A percentile compares a stretch with the other conserved stretches of the same genome.
phyloP scores from a whole-genome alignment of 805 yeast genomes.

The Starmerella apicola region DNA sequence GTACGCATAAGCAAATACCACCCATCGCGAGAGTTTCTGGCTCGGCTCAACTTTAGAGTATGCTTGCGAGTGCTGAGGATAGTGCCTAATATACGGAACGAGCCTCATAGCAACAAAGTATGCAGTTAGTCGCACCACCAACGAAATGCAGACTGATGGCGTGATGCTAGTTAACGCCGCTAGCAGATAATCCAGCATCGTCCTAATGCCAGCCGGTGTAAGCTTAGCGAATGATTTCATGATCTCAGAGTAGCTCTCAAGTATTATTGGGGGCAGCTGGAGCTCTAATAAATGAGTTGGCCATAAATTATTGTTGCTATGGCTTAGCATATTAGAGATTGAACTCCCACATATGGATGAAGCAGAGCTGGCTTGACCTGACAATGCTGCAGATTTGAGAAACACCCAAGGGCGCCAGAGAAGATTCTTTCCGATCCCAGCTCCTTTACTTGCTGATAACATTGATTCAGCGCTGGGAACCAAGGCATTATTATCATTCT shows the following conservation, averaged over 20 bases:
- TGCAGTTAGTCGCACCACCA: slow-evolving; percentile 75
- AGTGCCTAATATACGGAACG: slow-evolving; percentile 51
- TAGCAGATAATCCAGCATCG: slow-evolving; percentile 33
- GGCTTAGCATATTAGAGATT: neutral
- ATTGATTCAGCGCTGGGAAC: neutral
- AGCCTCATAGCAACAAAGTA: slow-evolving; percentile 86
- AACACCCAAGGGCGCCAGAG: neutral
- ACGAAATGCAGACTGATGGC: slow-evolving; percentile 65
- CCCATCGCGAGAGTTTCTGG: slow-evolving; percentile 12
- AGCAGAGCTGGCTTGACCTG: neutral
- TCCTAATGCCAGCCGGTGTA: slow-evolving; percentile 31
- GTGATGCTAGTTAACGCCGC: slow-evolving; percentile 54
- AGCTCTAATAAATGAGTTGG: slow-evolving; percentile 13
- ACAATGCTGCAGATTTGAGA: neutral
- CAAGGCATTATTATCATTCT: slow-evolving; percentile 22
- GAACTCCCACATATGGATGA: too few species aligned
- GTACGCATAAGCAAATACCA: slow-evolving; percentile 57
- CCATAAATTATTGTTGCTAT: neutral
- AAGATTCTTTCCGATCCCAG: neutral
- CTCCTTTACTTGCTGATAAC: neutral
- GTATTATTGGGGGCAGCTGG: slow-evolving; percentile 29
- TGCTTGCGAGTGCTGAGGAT: slow-evolving; percentile 8
- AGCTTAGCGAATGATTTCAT: slow-evolving; percentile 28
- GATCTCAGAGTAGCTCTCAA: slow-evolving; percentile 29
- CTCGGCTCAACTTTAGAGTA: slow-evolving; percentile 14